These are phyloP conservation scores for Acer negundo DNA, from an alignment of 345 rosid species.

Conservation along the genomic window DNA sequence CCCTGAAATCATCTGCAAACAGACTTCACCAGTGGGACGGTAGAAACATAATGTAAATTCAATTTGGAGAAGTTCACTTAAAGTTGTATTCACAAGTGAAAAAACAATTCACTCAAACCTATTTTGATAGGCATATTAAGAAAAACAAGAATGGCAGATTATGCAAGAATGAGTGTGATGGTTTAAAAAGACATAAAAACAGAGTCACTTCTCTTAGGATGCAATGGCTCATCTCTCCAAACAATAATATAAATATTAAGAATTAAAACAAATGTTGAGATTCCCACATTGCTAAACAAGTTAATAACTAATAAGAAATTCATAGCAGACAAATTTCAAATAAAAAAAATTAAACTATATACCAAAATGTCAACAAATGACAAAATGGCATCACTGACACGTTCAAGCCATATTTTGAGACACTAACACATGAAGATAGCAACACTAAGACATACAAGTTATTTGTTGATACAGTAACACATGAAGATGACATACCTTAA, in stretches of 20 bases:
- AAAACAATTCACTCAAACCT: neutral
- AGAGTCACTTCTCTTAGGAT: neutral
- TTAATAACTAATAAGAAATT: neutral
- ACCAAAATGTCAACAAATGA: neutral
- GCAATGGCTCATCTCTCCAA: neutral
- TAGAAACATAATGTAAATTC: neutral
- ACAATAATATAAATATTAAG: neutral
- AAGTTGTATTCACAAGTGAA: neutral
- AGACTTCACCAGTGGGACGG: neutral
- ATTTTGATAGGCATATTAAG: neutral
- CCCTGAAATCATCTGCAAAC: neutral
- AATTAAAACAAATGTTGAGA: conserved; percentile 1
- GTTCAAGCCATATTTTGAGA: conserved; percentile 2
- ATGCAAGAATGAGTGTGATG: neutral
- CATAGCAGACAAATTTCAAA: conserved; percentile 5
- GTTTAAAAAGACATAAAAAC: neutral
- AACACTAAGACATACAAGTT: conserved; percentile 11
- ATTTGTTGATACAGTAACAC: conserved; percentile 2
- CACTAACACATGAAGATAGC: neutral
- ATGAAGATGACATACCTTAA: conserved; percentile 54
- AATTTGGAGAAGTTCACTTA: neutral
- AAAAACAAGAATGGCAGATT: neutral
- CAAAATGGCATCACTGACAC: conserved; percentile 8
- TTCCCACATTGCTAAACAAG: neutral
- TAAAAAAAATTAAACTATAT: neutral